Base-by-base conservation (phyloP, 148 eudicot species). In the Silene conica region DNA sequence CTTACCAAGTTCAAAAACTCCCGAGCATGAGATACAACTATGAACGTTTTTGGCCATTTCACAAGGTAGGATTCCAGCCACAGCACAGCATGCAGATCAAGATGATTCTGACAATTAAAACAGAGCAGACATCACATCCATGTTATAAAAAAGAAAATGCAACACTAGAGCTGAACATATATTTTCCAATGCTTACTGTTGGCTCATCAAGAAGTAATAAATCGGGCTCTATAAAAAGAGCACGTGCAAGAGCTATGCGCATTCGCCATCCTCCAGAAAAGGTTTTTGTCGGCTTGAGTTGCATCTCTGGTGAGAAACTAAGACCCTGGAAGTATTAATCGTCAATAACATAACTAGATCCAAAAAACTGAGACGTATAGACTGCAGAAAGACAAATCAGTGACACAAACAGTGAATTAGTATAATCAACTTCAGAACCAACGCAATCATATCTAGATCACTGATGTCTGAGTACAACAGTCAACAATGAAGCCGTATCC, bases 221-320 rank as follows among this genome's bases (percentile, higher is more conserved):
- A 86, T 96, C 99, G 58, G 99, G 99, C 83, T 96, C 97, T 62
- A 96, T 85, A 76, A 96, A 96, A 74, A 96, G 79, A 25, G 99
- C 99, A 68, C 99, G 94, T 16, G 99, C 99, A 77, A 96, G 99
- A 71, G 99, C 99, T 80, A 96, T 87, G 75, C 99, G 92, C 99
- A 96, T 96, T 71, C 99, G 83, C 99, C 99, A 96, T 77, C 99
- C 99, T 81, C 99, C 99, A 75, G 97, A 96, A 86, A 96, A 96
- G 19, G 99, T 81, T 83, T 80, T 90, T 57, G 99, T 96, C 59
- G 99, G 78, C 74, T 71, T 89, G 73, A 77, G 92, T 83, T 89
- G 94, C 99, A 96, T 96, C 82, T 96, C 99, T 70, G 94, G 82
- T 58, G 99, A 65, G 87, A 96, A 96, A 82, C 99, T 96, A 60